phyloP scores from a whole-genome alignment of 306 rosid species.

The Echinosophora koreensis region DNA sequence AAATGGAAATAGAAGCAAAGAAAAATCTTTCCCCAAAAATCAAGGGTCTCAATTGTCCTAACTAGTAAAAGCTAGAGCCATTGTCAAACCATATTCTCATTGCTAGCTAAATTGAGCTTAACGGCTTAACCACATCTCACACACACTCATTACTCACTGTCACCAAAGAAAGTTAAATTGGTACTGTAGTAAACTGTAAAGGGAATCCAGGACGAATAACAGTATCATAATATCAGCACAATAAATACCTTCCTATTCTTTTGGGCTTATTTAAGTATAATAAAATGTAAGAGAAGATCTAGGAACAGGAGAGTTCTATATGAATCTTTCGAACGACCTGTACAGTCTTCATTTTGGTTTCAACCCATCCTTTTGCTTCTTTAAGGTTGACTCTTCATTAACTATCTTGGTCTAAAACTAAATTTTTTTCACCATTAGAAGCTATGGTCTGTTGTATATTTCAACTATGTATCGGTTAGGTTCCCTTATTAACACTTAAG shows the following conservation, averaged over 20 bases:
- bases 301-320: not conserved
- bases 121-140: not conserved
- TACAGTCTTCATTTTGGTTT: not conserved
- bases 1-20: not conserved
- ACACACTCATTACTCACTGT: not conserved
- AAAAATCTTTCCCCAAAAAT: constrained; percentile 4
- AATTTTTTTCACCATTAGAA: constrained; percentile 4
- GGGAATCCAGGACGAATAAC: constrained; percentile 3
- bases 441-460: not conserved
- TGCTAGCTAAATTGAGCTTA: not conserved
- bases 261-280: not conserved
- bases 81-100: not conserved
- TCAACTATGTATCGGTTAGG: not conserved
- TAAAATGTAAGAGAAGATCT: not conserved
- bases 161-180: not conserved
- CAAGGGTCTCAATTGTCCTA: constrained; percentile 7
- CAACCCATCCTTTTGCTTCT: not conserved
- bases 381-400: not conserved
- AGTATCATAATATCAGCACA: not conserved
- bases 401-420: not conserved
- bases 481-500: not conserved
- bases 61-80: not conserved
- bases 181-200: not conserved
- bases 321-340: not conserved
- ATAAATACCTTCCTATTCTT: not conserved